Evolutionary conservation across 495 filamentous ascomycete species (phyloP), one percentile per base, ranked within the genome.

Genomic region (Talaromyces wortmannii): DNA sequence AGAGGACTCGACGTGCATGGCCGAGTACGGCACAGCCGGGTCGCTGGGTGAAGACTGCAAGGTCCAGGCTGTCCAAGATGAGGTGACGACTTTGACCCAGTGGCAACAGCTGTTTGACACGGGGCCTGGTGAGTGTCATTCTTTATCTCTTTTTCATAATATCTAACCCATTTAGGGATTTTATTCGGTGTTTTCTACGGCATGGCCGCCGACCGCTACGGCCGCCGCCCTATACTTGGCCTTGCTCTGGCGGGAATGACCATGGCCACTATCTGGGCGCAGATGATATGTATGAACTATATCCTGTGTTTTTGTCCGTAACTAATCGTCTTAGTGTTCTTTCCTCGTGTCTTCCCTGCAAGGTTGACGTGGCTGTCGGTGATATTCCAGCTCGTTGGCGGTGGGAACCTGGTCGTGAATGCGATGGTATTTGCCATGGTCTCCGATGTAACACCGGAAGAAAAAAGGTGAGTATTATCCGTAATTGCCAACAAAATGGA

Each of bases 151-250:
- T 46, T 46, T 7, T 4, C 17, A 23, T 16, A 2, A 17, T 4
- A 17, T 17, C 17, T 15, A 16, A 16, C 6, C n/a, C 10, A 17
- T 7, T n/a, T 17, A 46, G 44, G 52, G 4, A 53, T 53, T 45
- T 10, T 53, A 23, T 53, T 53, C 18, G 52, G 52, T n/a, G 52
- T 79, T 18, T 67, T 66, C 57, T 90, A 86, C 83, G 87, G 86
- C 44, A 69, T 67, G 45, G 78, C 79, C 5, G 73, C 86, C n/a
- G 86, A 90, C 63, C 77, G 78, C 30, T 67, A 82, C 53, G 86
- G 86, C 17, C 76, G 86, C 32, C 87, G 85, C 56, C 86, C 86
- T 7, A 77, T 87, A 3, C 76, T 89, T 6, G 78, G 84, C 12
- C 69, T 75, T 55, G 85, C 83, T 0, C 68, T 88, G 10, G 52